Conservation (phyloP, 192 early-diverging fungal species). For the Backusella circina region DNA sequence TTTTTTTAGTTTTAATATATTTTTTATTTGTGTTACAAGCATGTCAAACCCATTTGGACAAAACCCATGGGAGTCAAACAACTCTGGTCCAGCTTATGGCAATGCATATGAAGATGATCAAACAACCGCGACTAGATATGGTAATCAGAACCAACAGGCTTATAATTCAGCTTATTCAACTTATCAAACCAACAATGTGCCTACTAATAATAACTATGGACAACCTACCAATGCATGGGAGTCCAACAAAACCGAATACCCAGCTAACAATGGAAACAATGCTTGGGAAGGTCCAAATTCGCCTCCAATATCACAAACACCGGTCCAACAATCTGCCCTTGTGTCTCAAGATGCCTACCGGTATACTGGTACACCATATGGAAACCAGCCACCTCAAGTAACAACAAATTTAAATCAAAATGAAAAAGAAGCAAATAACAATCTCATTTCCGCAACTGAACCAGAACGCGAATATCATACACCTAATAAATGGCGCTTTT, state of each 20-base stretch:
- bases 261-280: not conserved
- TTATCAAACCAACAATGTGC: constrained; percentile 3
- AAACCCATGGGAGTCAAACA: constrained; percentile 2
- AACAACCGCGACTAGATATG: not conserved
- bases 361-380: constrained; percentile 29
- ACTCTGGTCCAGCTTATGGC: constrained; percentile 12
- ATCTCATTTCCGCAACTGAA: not conserved
- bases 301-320: not conserved
- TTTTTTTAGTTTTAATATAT: not conserved
- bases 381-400: constrained; percentile 4
- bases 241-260: constrained; percentile 8
- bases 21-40: not conserved
- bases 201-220: constrained; percentile 1
- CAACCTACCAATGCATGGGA: not conserved
- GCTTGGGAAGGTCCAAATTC: not conserved
- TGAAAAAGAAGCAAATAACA: not conserved
- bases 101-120: constrained; percentile 19
- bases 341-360: constrained; percentile 22
- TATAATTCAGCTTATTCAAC: not conserved
- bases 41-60: constrained; percentile 11
- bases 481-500: constrained; percentile 16
- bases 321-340: not conserved
- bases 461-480: not conserved
- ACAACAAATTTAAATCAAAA: not conserved
- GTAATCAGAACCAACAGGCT: not conserved